Evolutionary conservation across 257 asterid genomes (phyloP), one percentile per base, ranked within the genome.

Genomic region (Sherardia arvensis): DNA sequence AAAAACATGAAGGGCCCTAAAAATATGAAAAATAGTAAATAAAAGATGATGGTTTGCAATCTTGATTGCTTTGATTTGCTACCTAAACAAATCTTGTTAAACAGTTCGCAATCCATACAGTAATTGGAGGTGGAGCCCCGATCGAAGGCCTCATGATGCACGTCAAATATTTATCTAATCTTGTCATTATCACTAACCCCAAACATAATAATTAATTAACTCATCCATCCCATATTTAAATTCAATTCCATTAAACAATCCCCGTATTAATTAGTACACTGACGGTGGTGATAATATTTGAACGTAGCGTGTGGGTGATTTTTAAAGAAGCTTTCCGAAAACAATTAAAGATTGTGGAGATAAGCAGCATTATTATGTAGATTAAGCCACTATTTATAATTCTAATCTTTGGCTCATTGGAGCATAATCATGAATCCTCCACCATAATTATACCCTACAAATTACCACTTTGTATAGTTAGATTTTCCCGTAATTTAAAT

Each of bases 61-160:
- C 75, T 73, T 75, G 62, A 69, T 72, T 68, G 61, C 76, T 51
- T 67, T 70, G 74, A 81, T 84, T 69, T 77, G 71, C 76, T 77
- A 74, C 84, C 75, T 68, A 80, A 79, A 58, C 11, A 79, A 65
- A 77, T 73, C 81, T 74, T 70, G 26, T 55, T 33, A 53, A 73
- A 68, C 69, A 73, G 67, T 51, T 61, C 14, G 11, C 27, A 43
- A 43, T 5, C 61, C 48, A 22, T 43, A 59, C 27, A 53, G 1
- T 32, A 62, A 61, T 69, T 79, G 51, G n/a, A 17, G 7, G 83
- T 69, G 83, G 81, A 83, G 60, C 53, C 85, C 77, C 25, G 30
- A 57, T n/a, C 67, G 3, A 20, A 32, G 54, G 30, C 23, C 67
- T 73, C 77, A 76, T 78, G 72, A 64, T 68, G 57, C 64, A 67